Conservation (phyloP, 257 asterid genomes). For the Voacanga thouarsii region DNA sequence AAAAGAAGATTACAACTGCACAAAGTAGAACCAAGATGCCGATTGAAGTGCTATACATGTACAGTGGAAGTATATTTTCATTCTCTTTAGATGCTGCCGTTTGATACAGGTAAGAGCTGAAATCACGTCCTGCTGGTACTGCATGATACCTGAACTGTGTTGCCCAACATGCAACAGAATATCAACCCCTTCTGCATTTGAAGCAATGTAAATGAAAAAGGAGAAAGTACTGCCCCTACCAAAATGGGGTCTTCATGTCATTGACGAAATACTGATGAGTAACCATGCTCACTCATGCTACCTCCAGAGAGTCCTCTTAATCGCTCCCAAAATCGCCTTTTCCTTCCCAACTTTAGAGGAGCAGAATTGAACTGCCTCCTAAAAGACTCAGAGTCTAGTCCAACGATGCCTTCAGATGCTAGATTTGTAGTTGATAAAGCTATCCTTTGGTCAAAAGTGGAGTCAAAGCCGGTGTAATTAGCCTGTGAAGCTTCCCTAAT, state of each 20-base stretch:
- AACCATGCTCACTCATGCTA: conserved; percentile 78
- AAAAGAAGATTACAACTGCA: too few species aligned
- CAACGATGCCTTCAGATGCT: conserved; percentile 35
- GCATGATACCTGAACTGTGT: too few species aligned
- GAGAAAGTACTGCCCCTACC: background rate
- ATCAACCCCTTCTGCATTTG: background rate
- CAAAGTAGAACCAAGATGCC: background rate
- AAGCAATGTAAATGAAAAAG: background rate
- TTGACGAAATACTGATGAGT: conserved; percentile 20
- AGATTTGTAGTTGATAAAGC: conserved; percentile 50
- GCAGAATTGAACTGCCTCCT: conserved; percentile 81
- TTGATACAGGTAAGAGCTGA: background rate
- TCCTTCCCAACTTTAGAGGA: conserved; percentile 58
- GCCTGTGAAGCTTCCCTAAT: conserved; percentile 36
- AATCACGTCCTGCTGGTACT: background rate
- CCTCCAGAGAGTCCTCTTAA: conserved; percentile 59
- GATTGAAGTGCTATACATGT: background rate
- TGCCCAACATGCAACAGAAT: background rate
- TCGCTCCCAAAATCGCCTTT: conserved; percentile 64
- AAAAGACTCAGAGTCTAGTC: conserved; percentile 61
- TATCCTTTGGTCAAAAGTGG: conserved; percentile 30
- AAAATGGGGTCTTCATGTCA: background rate
- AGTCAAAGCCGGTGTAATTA: conserved; percentile 15
- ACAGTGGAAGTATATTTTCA: background rate
- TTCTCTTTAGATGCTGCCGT: background rate